Conservation (phyloP, 2,329 filamentous ascomycete genomes). For the Lasiodiplodia gonubiensis region DNA sequence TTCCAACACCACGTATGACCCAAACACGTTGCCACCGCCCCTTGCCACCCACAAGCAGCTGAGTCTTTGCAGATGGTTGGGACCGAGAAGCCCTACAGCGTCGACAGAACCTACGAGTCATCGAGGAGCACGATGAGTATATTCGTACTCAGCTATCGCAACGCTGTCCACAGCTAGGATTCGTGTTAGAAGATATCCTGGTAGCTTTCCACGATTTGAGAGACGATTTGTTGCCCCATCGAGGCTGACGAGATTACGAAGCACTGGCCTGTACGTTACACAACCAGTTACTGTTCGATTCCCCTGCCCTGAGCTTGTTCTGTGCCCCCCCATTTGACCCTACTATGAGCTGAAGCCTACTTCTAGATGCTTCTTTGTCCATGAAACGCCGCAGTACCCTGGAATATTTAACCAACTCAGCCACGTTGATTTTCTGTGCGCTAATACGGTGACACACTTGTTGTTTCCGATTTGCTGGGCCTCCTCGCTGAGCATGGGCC, state of each 20-base stretch:
- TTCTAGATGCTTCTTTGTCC: not conserved
- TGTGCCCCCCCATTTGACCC: not conserved
- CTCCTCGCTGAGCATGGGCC: not conserved
- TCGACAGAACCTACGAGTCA: not conserved
- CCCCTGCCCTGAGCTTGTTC: not conserved
- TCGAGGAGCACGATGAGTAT: not conserved
- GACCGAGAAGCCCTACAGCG: not conserved
- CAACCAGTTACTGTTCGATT: not conserved
- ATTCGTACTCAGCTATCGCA: not conserved
- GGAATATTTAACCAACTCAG: not conserved
- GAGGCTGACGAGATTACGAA: not conserved
- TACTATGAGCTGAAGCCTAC: not conserved
- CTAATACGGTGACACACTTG: fast-evolving
- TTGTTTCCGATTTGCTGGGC: not conserved
- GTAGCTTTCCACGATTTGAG: not conserved
- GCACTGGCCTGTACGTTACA: not conserved
- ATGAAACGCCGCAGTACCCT: not conserved
- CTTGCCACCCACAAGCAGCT: not conserved
- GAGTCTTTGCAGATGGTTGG: not conserved
- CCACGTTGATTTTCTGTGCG: not conserved
- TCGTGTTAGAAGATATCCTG: not conserved
- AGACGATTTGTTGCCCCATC: not conserved
- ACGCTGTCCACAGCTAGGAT: not conserved
- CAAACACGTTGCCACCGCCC: not conserved
- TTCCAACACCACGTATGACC: not conserved